These are phyloP conservation scores for Pseudogymnoascus destructans DNA, from an alignment of 2,329 filamentous ascomycete species.

Conservation along the genomic window DNA sequence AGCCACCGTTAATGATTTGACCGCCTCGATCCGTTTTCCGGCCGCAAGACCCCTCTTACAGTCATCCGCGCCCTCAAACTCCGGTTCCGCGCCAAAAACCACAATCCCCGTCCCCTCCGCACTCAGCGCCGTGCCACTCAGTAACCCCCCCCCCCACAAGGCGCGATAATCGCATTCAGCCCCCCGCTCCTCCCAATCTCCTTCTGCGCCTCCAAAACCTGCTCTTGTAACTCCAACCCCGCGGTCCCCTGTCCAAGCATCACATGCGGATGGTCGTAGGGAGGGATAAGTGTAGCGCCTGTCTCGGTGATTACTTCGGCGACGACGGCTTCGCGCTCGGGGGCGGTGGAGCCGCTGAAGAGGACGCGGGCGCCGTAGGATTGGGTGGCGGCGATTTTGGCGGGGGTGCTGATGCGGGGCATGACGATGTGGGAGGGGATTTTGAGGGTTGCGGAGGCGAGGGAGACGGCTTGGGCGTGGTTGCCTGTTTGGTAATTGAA, in stretches of 20 bases:
- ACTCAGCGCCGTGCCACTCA: constrained; percentile 69
- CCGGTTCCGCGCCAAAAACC: constrained; percentile 82
- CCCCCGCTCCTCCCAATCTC: constrained; percentile 17
- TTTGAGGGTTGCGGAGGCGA: constrained; percentile 60
- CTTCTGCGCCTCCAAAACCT: constrained; percentile 38
- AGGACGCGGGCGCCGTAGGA: constrained; percentile 65
- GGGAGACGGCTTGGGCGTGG: constrained; percentile 82
- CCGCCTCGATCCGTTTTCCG: constrained; percentile 50
- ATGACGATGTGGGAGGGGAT: constrained; percentile 85
- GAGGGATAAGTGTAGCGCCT: constrained; percentile 68
- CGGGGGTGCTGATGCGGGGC: constrained; percentile 72
- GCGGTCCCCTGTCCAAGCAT: constrained; percentile 89
- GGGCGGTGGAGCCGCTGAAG: constrained; percentile 68
- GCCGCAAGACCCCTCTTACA: constrained; percentile 54
- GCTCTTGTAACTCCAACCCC: constrained; percentile 67
- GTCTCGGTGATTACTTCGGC: constrained; percentile 55
- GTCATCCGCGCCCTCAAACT: constrained; percentile 74
- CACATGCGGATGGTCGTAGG: constrained; percentile 86
- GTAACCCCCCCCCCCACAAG: constrained; percentile 83
- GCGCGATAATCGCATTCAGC: constrained; percentile 64
- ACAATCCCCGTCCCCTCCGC: constrained; percentile 55
- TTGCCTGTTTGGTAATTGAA: constrained; percentile 47
- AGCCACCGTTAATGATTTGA: constrained; percentile 69
- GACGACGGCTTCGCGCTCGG: constrained; percentile 70
- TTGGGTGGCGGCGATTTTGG: constrained; percentile 73